Conservation (phyloP, 2,329 filamentous ascomycete genomes). For the Fusarium poae region DNA sequence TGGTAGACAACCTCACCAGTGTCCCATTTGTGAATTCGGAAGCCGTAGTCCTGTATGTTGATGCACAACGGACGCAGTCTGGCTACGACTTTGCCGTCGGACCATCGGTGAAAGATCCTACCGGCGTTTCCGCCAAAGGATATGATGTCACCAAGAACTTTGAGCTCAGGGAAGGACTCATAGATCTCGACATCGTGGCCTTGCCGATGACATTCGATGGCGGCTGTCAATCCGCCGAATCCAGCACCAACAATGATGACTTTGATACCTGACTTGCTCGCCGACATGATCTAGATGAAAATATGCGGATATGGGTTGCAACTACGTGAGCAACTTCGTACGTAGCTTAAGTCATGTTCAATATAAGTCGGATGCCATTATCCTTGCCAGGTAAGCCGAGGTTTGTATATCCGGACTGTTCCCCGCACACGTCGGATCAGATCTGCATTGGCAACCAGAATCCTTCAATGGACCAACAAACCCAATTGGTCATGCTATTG, state of each 20-base stretch:
- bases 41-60: constrained; percentile 61
- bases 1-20: constrained; percentile 67
- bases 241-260: constrained; percentile 41
- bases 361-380: not conserved
- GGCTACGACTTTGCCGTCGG: constrained; percentile 57
- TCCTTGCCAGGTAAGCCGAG: constrained; percentile 11
- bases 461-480: constrained; percentile 2
- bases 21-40: constrained; percentile 37
- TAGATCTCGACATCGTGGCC: constrained; percentile 34
- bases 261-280: constrained; percentile 30
- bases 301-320: accelerated
- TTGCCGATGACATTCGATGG: constrained; percentile 36
- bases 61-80: constrained; percentile 42
- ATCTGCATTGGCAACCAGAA: constrained; percentile 13
- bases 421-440: constrained; percentile 6
- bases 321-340: not conserved
- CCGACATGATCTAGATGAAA: constrained; percentile 12
- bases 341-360: not conserved
- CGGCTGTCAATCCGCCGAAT: constrained; percentile 36
- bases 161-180: constrained; percentile 58
- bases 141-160: constrained; percentile 61
- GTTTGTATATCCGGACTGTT: constrained; percentile 3
- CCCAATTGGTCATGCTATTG: not conserved
- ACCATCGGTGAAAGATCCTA: constrained; percentile 71
- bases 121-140: constrained; percentile 41